Percentiles rank a stretch among this genome's conserved stretches.
Conservation (phyloP, 139 green algal genomes). For the Asterochloris sp. region DNA sequence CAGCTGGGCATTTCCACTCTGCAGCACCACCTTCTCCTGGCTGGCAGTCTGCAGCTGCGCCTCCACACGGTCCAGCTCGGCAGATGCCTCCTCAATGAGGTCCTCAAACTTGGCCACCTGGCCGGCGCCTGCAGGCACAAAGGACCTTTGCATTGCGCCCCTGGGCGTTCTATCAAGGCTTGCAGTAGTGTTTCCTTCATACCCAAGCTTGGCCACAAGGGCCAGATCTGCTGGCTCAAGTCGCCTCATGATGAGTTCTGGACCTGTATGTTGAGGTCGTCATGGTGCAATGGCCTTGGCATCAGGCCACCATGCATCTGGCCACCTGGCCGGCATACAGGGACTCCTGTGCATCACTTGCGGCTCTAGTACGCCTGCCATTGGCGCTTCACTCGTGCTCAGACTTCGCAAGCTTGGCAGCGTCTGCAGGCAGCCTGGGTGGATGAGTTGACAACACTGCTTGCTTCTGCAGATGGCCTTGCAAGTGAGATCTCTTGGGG, state of each 20-base stretch:
- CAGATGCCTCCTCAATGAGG: slow-evolving; percentile 17
- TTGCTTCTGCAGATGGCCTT: not conserved
- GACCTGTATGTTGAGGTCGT: not conserved
- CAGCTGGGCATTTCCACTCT: not conserved
- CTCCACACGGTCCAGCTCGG: slow-evolving; percentile 7
- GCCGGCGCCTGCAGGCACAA: not conserved
- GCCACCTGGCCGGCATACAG: too few species aligned
- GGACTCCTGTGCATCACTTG: too few species aligned
- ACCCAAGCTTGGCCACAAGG: too few species aligned
- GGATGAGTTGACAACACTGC: not conserved
- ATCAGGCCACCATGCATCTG: not conserved
- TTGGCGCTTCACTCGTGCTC: not conserved
- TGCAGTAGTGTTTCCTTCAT: too few species aligned
- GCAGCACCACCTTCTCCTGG: slow-evolving; percentile 13
- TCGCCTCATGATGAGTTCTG: not conserved
- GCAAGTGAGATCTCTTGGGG: not conserved
- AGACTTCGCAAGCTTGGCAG: not conserved
- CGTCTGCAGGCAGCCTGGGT: not conserved
- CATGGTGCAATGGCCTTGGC: not conserved
- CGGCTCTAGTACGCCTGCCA: too few species aligned
- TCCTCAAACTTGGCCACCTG: slow-evolving; percentile 21
- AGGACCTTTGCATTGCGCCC: too few species aligned
- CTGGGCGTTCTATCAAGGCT: not conserved
- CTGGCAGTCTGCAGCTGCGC: slow-evolving; percentile 5
- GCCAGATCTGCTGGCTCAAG: not conserved